Base-by-base conservation (phyloP, 1,139 yeast species). In the Candida buenavistaensis region DNA sequence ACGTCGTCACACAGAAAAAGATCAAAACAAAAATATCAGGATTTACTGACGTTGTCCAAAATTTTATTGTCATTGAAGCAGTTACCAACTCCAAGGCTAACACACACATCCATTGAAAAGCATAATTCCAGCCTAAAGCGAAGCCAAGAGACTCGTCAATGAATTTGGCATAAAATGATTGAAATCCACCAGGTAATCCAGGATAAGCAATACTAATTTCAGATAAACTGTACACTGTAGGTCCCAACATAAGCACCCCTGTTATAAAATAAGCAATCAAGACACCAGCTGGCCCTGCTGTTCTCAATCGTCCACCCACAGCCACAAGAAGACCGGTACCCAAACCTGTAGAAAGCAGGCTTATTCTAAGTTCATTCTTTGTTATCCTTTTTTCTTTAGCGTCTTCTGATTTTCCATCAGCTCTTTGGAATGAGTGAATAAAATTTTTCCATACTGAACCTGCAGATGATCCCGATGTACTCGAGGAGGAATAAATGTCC, bases 291-390 rank as follows among this genome's bases (percentile, higher is more conserved):
- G 69, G 69, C 16, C 70, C 71, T 27, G 68, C 68, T 14, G 54
- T 41, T 14, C 53, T 49, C 36, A 64, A 54, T 22, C 61, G 57
- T 30, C 49, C 39, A 10, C 69, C 68, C 14, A 60, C 51, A 22
- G 70, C 68, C 32, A 68, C 65, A 36, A 64, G 64, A 25, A 68
- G 52, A 33, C 74, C 73, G 23, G 70, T 60, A 30, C 75, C 75
- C 32, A 68, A 64, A 32, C 69, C 64, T 17, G 71, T 68, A 26
- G 72, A 64, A 33, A 68, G 52, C 15, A 71, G 66, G 48, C 67
- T 68, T 59, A 68, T 61, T 39, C 64, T 64, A 39, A 66, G 54
- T 42, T 66, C 71, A 51, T 68, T 60, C 29, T 44, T 45, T 26
- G 48, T 32, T 23, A 46, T 46, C 28, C 35, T 26, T 38, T 33